phyloP scores from a whole-genome alignment of 1,284 basidiomycete species.

The Inonotus hispidus region DNA sequence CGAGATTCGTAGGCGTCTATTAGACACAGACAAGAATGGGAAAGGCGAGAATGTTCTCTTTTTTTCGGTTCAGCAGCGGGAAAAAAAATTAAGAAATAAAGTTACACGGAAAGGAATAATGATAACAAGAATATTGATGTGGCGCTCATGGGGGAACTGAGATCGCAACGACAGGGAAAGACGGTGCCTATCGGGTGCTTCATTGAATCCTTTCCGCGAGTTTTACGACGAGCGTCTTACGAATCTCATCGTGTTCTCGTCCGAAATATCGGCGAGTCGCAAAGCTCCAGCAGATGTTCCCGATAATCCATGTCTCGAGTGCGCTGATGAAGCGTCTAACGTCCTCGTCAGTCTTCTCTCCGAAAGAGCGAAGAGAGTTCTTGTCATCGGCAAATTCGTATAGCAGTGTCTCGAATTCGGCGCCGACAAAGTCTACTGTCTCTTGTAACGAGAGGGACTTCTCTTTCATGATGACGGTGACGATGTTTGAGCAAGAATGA shows the following conservation, averaged over 20 bases:
- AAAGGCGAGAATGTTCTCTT: no score
- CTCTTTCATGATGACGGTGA: constrained; percentile 61
- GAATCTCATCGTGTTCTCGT: constrained; percentile 39
- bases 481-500: constrained; percentile 52
- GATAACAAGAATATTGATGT: neutral
- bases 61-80: no score
- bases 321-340: constrained; percentile 43
- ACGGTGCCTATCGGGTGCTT: neutral
- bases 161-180: no score
- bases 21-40: neutral
- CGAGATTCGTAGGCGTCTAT: neutral
- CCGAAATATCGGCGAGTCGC: constrained; percentile 55
- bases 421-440: constrained; percentile 54
- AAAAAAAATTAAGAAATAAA: no score
- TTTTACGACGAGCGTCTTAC: constrained; percentile 39
- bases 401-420: constrained; percentile 46
- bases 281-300: constrained; percentile 55
- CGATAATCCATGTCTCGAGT: constrained; percentile 45
- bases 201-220: constrained; percentile 1
- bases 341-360: constrained; percentile 40
- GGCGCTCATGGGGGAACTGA: neutral
- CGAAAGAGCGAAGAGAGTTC: constrained; percentile 38
- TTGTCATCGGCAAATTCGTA: constrained; percentile 43
- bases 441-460: constrained; percentile 47
- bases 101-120: neutral